These are phyloP conservation scores for Leccinum rimulosum DNA, from an alignment of 768 basidiomycete genomes.

Conservation along the genomic window DNA sequence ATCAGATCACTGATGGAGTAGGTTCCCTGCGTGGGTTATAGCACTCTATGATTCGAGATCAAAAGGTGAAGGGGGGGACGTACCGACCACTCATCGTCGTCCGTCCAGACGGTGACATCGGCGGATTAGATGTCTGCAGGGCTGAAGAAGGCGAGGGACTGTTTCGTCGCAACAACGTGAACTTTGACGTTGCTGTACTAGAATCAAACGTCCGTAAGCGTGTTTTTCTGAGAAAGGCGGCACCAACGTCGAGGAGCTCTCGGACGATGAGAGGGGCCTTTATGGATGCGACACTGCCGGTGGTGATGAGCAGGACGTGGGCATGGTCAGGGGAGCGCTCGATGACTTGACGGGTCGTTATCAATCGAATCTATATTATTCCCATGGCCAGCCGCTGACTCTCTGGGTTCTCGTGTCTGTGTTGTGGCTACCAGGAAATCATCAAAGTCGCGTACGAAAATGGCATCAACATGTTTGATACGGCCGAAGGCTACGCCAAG, in stretches of 20 bases:
- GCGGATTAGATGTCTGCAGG: slow-evolving; percentile 32
- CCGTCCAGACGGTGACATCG: not conserved
- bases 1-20: slow-evolving; percentile 88
- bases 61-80: not conserved
- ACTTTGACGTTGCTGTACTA: slow-evolving; percentile 77
- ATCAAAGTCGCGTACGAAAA: slow-evolving; percentile 52
- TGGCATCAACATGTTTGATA: slow-evolving; percentile 52
- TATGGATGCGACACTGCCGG: slow-evolving; percentile 92
- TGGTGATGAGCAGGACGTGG: slow-evolving; percentile 82
- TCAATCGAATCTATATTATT: not conserved
- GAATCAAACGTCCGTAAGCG: not conserved
- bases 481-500: slow-evolving; percentile 43
- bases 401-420: not conserved
- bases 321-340: slow-evolving; percentile 24
- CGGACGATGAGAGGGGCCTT: slow-evolving; percentile 88
- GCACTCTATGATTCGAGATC: no score
- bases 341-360: slow-evolving; percentile 17
- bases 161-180: slow-evolving; percentile 79
- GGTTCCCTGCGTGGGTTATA: slow-evolving; percentile 44
- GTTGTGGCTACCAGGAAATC: slow-evolving; percentile 41
- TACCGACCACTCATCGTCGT: not conserved
- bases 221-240: not conserved
- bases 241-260: slow-evolving; percentile 58
- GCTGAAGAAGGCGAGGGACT: slow-evolving; percentile 76
- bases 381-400: not conserved